Conservation (phyloP, 1,139 yeast genomes). For the Yamadazyma membranifaciens region DNA sequence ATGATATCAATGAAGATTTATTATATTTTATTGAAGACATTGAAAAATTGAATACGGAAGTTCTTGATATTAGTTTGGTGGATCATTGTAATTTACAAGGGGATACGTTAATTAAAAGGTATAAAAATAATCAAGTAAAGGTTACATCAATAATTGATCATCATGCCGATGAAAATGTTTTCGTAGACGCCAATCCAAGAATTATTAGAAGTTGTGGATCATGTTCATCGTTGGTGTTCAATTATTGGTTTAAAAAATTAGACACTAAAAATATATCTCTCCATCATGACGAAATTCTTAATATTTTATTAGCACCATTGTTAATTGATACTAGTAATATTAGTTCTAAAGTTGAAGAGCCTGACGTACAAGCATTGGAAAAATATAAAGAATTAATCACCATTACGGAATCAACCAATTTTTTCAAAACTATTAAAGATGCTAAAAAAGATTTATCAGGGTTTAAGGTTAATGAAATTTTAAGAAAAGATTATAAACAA, state of each 20-base stretch:
- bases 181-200: slow-evolving; percentile 52
- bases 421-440: slow-evolving; percentile 41
- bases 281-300: slow-evolving; percentile 34
- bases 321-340: slow-evolving; percentile 71
- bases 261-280: slow-evolving; percentile 18
- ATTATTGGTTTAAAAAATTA: slow-evolving; percentile 49
- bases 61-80: slow-evolving; percentile 56
- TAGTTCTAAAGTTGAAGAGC: slow-evolving; percentile 54
- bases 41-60: slow-evolving; percentile 6
- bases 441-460: slow-evolving; percentile 67
- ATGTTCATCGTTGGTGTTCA: slow-evolving; percentile 71
- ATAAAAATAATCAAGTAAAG: slow-evolving; percentile 21
- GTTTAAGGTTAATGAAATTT: slow-evolving; percentile 55
- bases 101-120: slow-evolving; percentile 25
- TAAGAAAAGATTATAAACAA: slow-evolving; percentile 82
- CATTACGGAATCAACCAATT: slow-evolving; percentile 9
- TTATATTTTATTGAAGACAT: slow-evolving; percentile 71
- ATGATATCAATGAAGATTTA: slow-evolving; percentile 46
- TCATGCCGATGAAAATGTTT: slow-evolving; percentile 69
- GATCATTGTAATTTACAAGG: slow-evolving; percentile 82
- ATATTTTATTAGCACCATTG: slow-evolving; percentile 63
- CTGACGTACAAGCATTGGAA: slow-evolving; percentile 48
- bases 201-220: slow-evolving; percentile 67
- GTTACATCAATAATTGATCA: slow-evolving; percentile 79
- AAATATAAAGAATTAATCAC: slow-evolving; percentile 8